Conservation (phyloP, 202 grass and related monocot genomes). For the Schoenoplectus tabernaemontani region DNA sequence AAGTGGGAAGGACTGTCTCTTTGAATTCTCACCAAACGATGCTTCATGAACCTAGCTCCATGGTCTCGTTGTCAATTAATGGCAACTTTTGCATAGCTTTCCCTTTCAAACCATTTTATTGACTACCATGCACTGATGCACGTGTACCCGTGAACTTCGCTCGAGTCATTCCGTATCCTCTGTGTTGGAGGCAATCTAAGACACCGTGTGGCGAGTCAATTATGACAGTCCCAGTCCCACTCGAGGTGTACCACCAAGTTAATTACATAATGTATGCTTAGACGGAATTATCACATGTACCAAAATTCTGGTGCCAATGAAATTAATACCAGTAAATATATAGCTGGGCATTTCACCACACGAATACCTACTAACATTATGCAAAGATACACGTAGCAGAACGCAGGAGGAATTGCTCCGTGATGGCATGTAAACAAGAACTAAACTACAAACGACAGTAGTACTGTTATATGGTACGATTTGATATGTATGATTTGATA, state of each 20-base stretch:
- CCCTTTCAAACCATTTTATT: constrained; percentile 18
- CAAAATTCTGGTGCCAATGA: too few species aligned
- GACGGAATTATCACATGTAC: too few species aligned
- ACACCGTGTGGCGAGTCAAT: neutral
- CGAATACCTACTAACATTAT: too few species aligned
- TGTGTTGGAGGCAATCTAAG: neutral
- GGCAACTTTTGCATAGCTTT: neutral
- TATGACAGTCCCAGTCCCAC: too few species aligned
- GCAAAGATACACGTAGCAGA: neutral
- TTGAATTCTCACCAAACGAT: constrained; percentile 32
- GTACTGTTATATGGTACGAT: too few species aligned
- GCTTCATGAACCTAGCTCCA: too few species aligned
- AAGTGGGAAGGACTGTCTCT: constrained; percentile 20
- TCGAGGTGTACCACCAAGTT: too few species aligned
- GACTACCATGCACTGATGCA: constrained; percentile 6
- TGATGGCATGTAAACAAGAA: constrained; percentile 8
- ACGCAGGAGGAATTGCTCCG: neutral
- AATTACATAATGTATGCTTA: too few species aligned
- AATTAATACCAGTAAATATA: too few species aligned
- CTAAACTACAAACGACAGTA: constrained; percentile 24
- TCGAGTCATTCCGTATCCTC: neutral
- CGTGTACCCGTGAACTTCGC: neutral
- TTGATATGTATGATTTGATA: neutral
- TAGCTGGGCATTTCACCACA: too few species aligned
- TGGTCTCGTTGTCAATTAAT: neutral